phyloP scores from a whole-genome alignment of 1,284 basidiomycete species.

The Sporisorium graminicola region DNA sequence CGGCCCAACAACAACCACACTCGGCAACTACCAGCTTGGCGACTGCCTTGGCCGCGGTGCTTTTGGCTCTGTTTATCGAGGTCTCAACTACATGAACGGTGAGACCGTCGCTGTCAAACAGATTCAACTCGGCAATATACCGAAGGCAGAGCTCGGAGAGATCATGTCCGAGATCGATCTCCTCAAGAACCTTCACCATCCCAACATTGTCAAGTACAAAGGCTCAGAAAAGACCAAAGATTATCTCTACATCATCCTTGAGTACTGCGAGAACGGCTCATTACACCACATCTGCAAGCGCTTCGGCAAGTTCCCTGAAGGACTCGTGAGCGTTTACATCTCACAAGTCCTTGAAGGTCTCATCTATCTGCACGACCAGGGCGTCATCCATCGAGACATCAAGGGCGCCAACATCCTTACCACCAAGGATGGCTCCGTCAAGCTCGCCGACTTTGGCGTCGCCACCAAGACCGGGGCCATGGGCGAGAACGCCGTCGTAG shows the following conservation, averaged over 20 bases:
- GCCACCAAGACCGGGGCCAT: constrained; percentile 52
- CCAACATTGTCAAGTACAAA: constrained; percentile 98
- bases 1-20: constrained; percentile 10
- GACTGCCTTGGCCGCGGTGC: constrained; percentile 94
- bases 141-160: constrained; percentile 89
- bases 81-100: constrained; percentile 94
- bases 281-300: constrained; percentile 93
- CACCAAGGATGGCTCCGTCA: constrained; percentile 75
- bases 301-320: constrained; percentile 98
- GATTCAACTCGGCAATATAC: constrained; percentile 84
- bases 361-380: constrained; percentile 65
- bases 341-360: constrained; percentile 77
- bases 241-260: constrained; percentile 94
- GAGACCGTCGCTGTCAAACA: constrained; percentile 69
- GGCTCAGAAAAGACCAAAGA: constrained; percentile 95
- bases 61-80: constrained; percentile 91
- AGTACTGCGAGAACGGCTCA: constrained; percentile 99
- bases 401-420: constrained; percentile 74
- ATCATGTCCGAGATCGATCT: constrained; percentile 99
- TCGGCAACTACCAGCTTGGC: constrained; percentile 74
- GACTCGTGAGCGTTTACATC: constrained; percentile 94
- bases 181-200: constrained; percentile 90
- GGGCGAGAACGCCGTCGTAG: constrained; percentile 71
- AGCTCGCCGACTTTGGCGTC: constrained; percentile 55
- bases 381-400: constrained; percentile 64